Base-by-base conservation (phyloP, 495 filamentous ascomycete genomes). In the Podospora pseudocomata region DNA sequence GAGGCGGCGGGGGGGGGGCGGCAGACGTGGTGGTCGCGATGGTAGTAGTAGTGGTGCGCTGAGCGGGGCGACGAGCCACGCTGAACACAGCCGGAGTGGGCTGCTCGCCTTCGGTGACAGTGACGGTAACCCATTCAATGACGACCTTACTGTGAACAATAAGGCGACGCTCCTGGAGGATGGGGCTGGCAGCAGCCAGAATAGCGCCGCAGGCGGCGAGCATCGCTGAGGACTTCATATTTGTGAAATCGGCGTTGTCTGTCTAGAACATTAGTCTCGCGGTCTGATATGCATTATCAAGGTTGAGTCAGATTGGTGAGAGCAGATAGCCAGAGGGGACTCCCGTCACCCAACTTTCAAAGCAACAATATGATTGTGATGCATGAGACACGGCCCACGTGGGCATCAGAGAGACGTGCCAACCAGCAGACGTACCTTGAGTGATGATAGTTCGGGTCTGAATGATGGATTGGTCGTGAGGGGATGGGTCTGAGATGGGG, bases 161-260 rank as follows among this genome's bases (percentile, higher is more conserved):
- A 65, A 86, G 85, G 78, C 85, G 83, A 66, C 86, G 80, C 34
- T 84, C 85, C 80, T 86, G 84, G 65, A 86, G 80, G 20, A 88
- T 67, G 13, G 90, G 90, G 63, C 77, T 81, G 67, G 86, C 88
- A 69, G 87, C 71, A 63, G 84, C 86, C 78, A 90, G 80, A 68
- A 86, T 79, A 62, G 88, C 90, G 76, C 86, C 83, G 74, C 90
- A 79, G 58, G 85, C 83, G 73, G 87, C 82, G 71, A 92, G 68
- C 64, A 91, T 64, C 65, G 87, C 74, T 39, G 90, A 88, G 65
- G 83, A 87, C 78, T 86, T 91, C 92, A 96, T 95, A 49, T 85
- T 86, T 80, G 61, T 54, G 60, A 55, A 30, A 65, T 73, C 28
- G 56, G 23, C 53, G 11, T 19, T 19, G 7, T 23, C 65, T 67